phyloP scores from a whole-genome alignment of 2,329 filamentous ascomycete species.

The Eutypa lata region DNA sequence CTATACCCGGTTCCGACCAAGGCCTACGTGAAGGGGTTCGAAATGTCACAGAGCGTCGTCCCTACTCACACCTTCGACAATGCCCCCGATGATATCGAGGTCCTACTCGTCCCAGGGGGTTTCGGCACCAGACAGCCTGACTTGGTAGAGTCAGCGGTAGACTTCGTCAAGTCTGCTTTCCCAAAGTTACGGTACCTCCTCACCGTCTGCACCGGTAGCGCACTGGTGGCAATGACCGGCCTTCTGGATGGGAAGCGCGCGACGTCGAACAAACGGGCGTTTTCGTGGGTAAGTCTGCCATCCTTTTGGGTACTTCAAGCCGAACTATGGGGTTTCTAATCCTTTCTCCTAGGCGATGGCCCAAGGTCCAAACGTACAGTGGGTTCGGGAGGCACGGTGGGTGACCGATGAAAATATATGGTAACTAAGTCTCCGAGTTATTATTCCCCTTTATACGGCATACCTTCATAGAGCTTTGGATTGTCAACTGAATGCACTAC shows the following conservation, averaged over 20 bases:
- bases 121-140: conserved; percentile 41
- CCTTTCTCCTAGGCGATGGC: conserved; percentile 26
- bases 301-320: background rate
- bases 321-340: background rate
- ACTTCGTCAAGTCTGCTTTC: conserved; percentile 44
- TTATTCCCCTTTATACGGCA: too few relatives aligned
- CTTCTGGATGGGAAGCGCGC: conserved; percentile 58
- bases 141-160: conserved; percentile 31
- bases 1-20: conserved; percentile 38
- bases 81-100: conserved; percentile 52
- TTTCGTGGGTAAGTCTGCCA: conserved; percentile 36
- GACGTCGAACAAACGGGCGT: conserved; percentile 65
- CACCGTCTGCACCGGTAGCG: conserved; percentile 65
- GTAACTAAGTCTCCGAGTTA: too few relatives aligned
- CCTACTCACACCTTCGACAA: conserved; percentile 51
- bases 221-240: conserved; percentile 55
- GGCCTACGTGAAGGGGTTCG: conserved; percentile 19
- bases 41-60: conserved; percentile 33
- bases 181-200: conserved; percentile 53
- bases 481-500: too few relatives aligned
- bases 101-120: conserved; percentile 66
- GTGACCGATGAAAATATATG: conserved; percentile 64
- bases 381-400: conserved; percentile 62
- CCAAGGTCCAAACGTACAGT: conserved; percentile 50
- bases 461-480: too few relatives aligned